A percentile compares a stretch with the other conserved stretches of the same genome.
These are phyloP conservation scores for Nectriaceae sp. DNA, from an alignment of 2,329 filamentous ascomycete genomes.

Conservation along the genomic window DNA sequence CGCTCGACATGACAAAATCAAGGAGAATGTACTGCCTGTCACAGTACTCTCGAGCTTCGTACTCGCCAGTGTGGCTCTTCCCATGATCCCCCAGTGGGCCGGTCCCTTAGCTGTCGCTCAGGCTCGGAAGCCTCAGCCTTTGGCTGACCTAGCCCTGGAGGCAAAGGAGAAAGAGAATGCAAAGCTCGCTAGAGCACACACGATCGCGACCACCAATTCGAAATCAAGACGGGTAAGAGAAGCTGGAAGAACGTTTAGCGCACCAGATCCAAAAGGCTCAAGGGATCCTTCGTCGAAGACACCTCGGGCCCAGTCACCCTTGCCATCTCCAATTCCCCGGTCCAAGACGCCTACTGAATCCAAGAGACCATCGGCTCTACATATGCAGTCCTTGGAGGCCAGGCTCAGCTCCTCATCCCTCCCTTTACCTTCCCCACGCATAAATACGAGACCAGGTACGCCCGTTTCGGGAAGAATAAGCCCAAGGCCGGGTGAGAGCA, in stretches of 20 bases:
- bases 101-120: conserved; percentile 81
- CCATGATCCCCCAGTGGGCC: conserved; percentile 74
- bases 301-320: conserved; percentile 22
- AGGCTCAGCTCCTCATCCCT: conserved; percentile 69
- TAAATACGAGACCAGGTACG: conserved; percentile 55
- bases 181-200: conserved; percentile 65
- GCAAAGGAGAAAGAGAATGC: conserved; percentile 40
- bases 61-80: conserved; percentile 73
- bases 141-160: conserved; percentile 32
- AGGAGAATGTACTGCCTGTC: conserved; percentile 78
- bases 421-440: conserved; percentile 60
- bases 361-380: conserved; percentile 52
- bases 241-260: conserved; percentile 44
- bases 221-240: conserved; percentile 52
- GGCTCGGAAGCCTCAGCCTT: conserved; percentile 68
- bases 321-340: conserved; percentile 24
- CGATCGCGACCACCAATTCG: conserved; percentile 55
- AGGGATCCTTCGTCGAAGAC: conserved; percentile 29
- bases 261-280: conserved; percentile 39
- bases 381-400: conserved; percentile 57
- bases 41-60: conserved; percentile 81
- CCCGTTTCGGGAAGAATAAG: conserved; percentile 57
- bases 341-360: conserved; percentile 38
- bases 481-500: conserved; percentile 48
- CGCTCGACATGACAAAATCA: conserved; percentile 71